Conservation (phyloP, 768 basidiomycete genomes). For the Russula sp. region DNA sequence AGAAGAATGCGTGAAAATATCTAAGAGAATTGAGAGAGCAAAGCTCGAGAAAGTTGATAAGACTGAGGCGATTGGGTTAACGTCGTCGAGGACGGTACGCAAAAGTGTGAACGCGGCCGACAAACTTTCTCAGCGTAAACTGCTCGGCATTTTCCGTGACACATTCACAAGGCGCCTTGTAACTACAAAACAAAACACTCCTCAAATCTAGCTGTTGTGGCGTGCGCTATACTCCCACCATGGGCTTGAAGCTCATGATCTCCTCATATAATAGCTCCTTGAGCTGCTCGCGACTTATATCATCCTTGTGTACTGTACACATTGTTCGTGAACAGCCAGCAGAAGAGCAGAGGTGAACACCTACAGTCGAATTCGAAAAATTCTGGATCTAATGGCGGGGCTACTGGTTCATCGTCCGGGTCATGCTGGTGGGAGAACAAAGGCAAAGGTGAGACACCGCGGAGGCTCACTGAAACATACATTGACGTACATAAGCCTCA, state of each 20-base stretch:
- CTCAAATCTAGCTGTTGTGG: not conserved
- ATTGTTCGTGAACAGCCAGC: not conserved
- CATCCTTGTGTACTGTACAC: slow-evolving; percentile 81
- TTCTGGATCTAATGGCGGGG: slow-evolving; percentile 89
- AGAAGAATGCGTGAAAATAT: slow-evolving; percentile 22
- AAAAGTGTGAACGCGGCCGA: slow-evolving; percentile 10
- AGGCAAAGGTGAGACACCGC: not conserved
- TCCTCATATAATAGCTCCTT: slow-evolving; percentile 94
- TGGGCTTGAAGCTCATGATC: slow-evolving; percentile 83
- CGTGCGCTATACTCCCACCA: slow-evolving; percentile 38
- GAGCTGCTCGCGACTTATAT: slow-evolving; percentile 90
- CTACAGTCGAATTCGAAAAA: slow-evolving; percentile 97
- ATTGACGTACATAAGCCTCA: slow-evolving; percentile 73
- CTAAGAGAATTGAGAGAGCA: slow-evolving; percentile 18
- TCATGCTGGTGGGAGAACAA: slow-evolving; percentile 54
- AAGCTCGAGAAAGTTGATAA: not conserved
- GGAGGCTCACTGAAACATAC: not conserved
- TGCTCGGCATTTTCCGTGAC: slow-evolving; percentile 21
- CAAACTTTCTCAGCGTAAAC: slow-evolving; percentile 15
- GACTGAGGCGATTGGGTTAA: not conserved
- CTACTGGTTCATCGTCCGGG: slow-evolving; percentile 93
- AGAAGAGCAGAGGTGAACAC: slow-evolving; percentile 29
- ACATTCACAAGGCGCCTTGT: not conserved
- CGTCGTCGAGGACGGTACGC: slow-evolving; percentile 16
- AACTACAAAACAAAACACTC: not conserved